phyloP scores from a whole-genome alignment of 2,329 filamentous ascomycete species.

The Gyromitra esculenta region DNA sequence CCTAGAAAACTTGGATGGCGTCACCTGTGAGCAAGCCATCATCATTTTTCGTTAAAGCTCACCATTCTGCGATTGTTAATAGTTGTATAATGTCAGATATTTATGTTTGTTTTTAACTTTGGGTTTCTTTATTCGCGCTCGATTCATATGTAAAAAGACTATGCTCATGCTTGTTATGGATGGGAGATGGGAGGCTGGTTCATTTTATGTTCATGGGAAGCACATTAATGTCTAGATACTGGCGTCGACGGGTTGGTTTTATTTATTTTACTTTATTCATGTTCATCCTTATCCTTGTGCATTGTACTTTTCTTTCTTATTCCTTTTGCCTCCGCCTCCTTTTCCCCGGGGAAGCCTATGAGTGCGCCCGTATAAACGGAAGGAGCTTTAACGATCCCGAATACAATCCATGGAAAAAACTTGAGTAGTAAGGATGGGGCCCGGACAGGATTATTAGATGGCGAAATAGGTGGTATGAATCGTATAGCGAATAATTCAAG shows the following conservation, averaged over 20 bases:
- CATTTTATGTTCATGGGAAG: conserved; percentile 13
- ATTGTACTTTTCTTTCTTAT: neutral
- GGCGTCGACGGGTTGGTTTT: conserved; percentile 43
- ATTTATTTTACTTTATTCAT: neutral
- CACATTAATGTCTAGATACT: conserved; percentile 45
- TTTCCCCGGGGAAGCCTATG: neutral
- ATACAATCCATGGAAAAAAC: neutral
- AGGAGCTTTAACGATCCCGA: neutral
- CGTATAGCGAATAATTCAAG: neutral
- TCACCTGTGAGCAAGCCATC: conserved; percentile 30
- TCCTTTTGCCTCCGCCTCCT: neutral
- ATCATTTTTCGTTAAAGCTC: neutral
- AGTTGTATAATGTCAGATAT: conserved; percentile 33
- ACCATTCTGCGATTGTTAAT: conserved; percentile 35
- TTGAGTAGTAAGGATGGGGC: neutral
- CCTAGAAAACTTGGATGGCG: conserved; percentile 18
- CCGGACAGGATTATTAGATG: neutral
- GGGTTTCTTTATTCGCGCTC: conserved; percentile 15
- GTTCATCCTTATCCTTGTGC: neutral
- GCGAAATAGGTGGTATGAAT: neutral
- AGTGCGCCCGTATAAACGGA: neutral
- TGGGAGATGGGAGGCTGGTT: neutral
- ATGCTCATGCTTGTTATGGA: neutral
- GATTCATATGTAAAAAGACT: conserved; percentile 38
- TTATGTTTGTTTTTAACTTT: conserved; percentile 19